Conservation (phyloP, 345 rosid genomes). For the Linum trigynum region DNA sequence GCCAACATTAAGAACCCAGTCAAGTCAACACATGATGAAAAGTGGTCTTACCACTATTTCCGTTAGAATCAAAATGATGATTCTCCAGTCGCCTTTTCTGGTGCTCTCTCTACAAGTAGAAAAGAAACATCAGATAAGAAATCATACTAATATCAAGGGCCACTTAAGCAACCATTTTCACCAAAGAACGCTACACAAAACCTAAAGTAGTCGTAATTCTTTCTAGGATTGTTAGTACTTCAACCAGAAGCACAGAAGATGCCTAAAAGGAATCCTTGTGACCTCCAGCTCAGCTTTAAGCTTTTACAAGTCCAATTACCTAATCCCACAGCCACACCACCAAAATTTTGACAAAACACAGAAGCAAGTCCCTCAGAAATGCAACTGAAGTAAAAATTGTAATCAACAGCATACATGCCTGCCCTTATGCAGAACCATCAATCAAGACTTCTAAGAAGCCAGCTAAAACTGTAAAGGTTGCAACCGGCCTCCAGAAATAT, state of each 20-base stretch:
- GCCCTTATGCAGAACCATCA: not conserved
- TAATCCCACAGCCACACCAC: too few species aligned
- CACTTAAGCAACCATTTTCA: not conserved
- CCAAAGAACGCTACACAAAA: not conserved
- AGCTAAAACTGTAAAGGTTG: not conserved
- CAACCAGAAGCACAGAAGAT: not conserved
- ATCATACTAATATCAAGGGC: not conserved
- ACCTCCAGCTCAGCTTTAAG: not conserved
- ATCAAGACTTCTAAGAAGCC: not conserved
- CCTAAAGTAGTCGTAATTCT: not conserved
- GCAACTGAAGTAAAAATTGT: too few species aligned
- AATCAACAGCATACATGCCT: not conserved
- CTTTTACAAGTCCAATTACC: not conserved
- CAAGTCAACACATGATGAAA: conserved; percentile 15
- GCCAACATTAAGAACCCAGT: conserved; percentile 12
- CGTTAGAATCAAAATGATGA: conserved; percentile 69
- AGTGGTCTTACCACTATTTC: conserved; percentile 43
- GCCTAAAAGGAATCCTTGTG: not conserved
- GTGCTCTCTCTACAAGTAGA: conserved; percentile 50
- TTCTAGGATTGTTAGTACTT: not conserved
- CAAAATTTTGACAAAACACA: too few species aligned
- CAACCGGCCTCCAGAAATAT: not conserved
- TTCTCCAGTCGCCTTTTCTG: conserved; percentile 65
- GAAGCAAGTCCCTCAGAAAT: too few species aligned
- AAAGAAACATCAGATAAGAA: not conserved